Evolutionary conservation across 73 alveolate species (phyloP).

Genomic region (Uronychia setigera): DNA sequence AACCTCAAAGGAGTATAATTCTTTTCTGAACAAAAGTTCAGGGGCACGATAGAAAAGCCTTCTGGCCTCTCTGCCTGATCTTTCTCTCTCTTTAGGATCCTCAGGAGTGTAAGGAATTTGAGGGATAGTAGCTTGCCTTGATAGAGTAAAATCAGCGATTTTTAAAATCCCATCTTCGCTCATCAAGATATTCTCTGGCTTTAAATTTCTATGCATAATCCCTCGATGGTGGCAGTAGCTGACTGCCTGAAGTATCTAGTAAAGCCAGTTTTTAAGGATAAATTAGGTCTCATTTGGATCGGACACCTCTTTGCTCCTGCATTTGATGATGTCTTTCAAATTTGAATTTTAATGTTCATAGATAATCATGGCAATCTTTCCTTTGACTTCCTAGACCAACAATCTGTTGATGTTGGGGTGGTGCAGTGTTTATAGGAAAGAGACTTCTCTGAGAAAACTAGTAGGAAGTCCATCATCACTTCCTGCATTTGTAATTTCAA

Average conservation of each 20-base stretch:
- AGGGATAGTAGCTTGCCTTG: conserved; percentile 87
- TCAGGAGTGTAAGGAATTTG: conserved; percentile 96
- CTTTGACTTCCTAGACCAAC: conserved; percentile 31
- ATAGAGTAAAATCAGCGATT: conserved; percentile 94
- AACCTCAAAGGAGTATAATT: conserved; percentile 88
- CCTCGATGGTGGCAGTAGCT: conserved; percentile 75
- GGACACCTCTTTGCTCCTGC: background rate
- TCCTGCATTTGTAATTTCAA: conserved; percentile 82
- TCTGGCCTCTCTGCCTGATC: conserved; percentile 95
- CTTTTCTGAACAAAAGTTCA: conserved; percentile 87
- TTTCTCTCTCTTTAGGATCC: conserved; percentile 97
- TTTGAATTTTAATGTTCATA: conserved; percentile 41
- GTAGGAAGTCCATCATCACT: conserved; percentile 90
- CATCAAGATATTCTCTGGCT: conserved; percentile 94
- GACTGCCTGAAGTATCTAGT: conserved; percentile 69
- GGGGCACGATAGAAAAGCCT: conserved; percentile 98
- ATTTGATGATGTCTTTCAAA: conserved; percentile 32
- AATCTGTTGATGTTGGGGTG: conserved; percentile 51
- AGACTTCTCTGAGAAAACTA: conserved; percentile 79
- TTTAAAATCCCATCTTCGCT: conserved; percentile 76
- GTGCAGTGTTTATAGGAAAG: conserved; percentile 30
- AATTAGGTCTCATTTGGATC: background rate
- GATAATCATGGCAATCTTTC: conserved; percentile 38
- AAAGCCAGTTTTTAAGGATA: conserved; percentile 20
- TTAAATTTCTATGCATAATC: conserved; percentile 95